These are phyloP conservation scores for Penicillium sp. DNA, from an alignment of 2,329 filamentous ascomycete species.

Conservation along the genomic window DNA sequence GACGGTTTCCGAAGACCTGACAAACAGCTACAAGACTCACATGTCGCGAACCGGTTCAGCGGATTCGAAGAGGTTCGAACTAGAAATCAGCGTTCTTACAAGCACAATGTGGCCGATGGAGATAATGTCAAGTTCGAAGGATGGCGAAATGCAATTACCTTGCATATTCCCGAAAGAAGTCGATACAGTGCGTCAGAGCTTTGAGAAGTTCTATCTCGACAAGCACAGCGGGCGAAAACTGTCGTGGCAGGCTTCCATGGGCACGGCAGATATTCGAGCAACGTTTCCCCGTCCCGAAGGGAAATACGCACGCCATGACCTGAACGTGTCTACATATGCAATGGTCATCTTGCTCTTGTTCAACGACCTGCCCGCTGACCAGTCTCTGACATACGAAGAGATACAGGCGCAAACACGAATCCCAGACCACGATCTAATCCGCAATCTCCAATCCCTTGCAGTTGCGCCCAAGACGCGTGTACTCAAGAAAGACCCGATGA, in stretches of 20 bases:
- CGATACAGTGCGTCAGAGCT: constrained; percentile 72
- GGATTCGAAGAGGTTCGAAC: constrained; percentile 64
- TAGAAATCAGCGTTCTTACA: constrained; percentile 80
- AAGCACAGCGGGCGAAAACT: constrained; percentile 85
- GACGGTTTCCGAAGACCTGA: constrained; percentile 79
- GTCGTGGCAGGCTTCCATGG: constrained; percentile 74
- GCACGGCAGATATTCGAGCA: constrained; percentile 82
- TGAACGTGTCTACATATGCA: constrained; percentile 87
- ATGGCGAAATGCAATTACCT: constrained; percentile 40
- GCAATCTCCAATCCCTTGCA: constrained; percentile 75
- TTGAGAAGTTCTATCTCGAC: constrained; percentile 81
- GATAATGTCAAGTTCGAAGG: constrained; percentile 63
- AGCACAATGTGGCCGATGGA: constrained; percentile 95
- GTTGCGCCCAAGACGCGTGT: constrained; percentile 80
- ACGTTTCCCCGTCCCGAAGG: constrained; percentile 68
- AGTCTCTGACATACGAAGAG: constrained; percentile 63
- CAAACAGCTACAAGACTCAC: constrained; percentile 69
- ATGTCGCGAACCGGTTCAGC: constrained; percentile 54
- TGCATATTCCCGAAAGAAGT: constrained; percentile 75
- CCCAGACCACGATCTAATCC: constrained; percentile 65
- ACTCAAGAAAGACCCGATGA: constrained; percentile 73
- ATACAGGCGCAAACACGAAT: constrained; percentile 82
- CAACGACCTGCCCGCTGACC: constrained; percentile 63
- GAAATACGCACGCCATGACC: constrained; percentile 75
- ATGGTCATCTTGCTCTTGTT: constrained; percentile 89